A percentile compares a stretch with the other conserved stretches of the same genome.
phyloP scores from a whole-genome alignment of 2,329 filamentous ascomycete genomes.

The Xylaria sp. region DNA sequence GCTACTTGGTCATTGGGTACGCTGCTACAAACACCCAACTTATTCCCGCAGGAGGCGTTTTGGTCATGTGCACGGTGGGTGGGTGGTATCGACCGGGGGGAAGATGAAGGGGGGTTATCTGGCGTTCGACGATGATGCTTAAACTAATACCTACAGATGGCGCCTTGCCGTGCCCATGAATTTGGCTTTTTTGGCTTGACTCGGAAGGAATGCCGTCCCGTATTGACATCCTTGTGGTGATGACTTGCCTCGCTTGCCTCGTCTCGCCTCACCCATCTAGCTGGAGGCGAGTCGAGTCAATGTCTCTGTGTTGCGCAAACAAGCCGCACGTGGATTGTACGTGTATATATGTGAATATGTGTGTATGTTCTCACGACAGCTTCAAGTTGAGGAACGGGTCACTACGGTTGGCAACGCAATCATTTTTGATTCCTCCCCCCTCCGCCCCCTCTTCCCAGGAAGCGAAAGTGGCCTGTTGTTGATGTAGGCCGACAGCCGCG shows the following conservation, averaged over 20 bases:
- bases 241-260: too few relatives aligned
- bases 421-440: too few relatives aligned
- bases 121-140: not conserved
- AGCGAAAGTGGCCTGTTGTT: not conserved
- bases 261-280: constrained; percentile 10
- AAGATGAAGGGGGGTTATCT: too few relatives aligned
- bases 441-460: not conserved
- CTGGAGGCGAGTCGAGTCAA: constrained; percentile 20
- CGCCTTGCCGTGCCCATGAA: not conserved
- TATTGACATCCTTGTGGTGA: constrained; percentile 1
- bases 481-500: not conserved
- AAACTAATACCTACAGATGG: not conserved
- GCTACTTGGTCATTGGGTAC: constrained; percentile 15
- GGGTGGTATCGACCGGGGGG: not conserved
- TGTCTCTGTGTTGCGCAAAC: constrained; percentile 36
- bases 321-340: constrained; percentile 35
- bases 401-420: constrained; percentile 6
- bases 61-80: constrained; percentile 9
- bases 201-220: not conserved
- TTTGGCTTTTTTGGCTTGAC: not conserved
- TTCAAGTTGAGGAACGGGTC: constrained; percentile 6
- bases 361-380: too few relatives aligned
- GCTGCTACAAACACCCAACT: constrained; percentile 19
- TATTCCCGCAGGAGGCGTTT: constrained; percentile 18
- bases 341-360: too few relatives aligned